A percentile compares a stretch with the other conserved stretches of the same genome.
These are phyloP conservation scores for Sporisorium exsertum DNA, from an alignment of 1,284 basidiomycete genomes.

Conservation along the genomic window DNA sequence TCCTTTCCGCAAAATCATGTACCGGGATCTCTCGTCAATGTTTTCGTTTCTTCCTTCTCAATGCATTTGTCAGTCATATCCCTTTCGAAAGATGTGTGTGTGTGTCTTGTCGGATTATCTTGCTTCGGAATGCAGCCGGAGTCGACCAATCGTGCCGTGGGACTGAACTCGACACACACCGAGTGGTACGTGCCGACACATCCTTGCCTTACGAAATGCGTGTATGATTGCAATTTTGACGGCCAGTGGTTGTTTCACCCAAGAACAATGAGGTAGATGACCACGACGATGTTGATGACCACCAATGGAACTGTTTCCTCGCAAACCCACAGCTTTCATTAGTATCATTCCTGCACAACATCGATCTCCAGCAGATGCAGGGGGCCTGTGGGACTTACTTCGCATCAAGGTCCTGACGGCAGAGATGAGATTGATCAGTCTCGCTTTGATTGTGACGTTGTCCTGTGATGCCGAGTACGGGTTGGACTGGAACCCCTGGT, in stretches of 20 bases:
- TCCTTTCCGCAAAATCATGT: no score
- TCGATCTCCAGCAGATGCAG: no score
- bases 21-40: no score
- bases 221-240: no score
- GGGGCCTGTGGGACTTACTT: conserved; percentile 82
- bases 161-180: no score
- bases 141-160: no score
- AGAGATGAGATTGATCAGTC: conserved; percentile 88
- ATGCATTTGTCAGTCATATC: neutral
- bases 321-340: neutral
- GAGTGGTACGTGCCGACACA: no score
- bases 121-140: no score
- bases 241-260: conserved; percentile 33
- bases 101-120: no score
- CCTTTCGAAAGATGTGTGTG: no score
- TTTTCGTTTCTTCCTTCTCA: neutral
- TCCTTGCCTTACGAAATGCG: no score
- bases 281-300: conserved; percentile 60
- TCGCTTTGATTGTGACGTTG: conserved; percentile 78
- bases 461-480: conserved; percentile 12
- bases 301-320: conserved; percentile 53
- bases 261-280: conserved; percentile 57
- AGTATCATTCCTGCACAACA: neutral
- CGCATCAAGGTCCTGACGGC: conserved; percentile 94
- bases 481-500: conserved; percentile 45